phyloP scores from a whole-genome alignment of 208 protist species.

The Trypanosoma caninum region DNA sequence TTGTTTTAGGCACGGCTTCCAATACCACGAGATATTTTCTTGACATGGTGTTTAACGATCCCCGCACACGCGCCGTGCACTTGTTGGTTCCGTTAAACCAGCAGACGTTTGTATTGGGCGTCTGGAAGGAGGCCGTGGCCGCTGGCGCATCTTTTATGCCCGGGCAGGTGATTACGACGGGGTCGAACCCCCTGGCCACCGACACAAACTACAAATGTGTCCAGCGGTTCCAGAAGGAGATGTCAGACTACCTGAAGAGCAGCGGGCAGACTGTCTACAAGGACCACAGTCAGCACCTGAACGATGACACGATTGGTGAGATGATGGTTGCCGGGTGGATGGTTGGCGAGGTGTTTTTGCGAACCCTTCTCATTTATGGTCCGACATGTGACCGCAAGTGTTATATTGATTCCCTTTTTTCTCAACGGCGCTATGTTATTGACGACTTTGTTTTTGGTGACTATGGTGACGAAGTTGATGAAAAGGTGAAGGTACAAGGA shows the following conservation, averaged over 20 bases:
- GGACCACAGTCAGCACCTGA: constrained; percentile 4
- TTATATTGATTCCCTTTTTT: constrained; percentile 28
- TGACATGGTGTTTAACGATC: constrained; percentile 18
- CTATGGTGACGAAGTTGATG: constrained; percentile 35
- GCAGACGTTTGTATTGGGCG: constrained; percentile 18
- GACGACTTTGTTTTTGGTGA: constrained; percentile 52
- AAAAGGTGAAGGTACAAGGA: constrained; percentile 17
- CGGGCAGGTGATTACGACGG: constrained; percentile 37
- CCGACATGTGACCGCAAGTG: constrained; percentile 10
- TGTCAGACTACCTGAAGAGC: constrained; percentile 32
- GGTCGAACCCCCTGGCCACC: constrained; percentile 29
- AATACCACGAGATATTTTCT: constrained; percentile 34
- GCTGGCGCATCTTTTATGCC: constrained; percentile 1
- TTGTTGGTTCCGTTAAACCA: constrained; percentile 27
- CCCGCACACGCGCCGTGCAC: constrained; percentile 25
- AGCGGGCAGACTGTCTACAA: constrained; percentile 22
- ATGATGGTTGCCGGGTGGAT: constrained; percentile 27
- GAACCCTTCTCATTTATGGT: neutral
- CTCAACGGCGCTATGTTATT: constrained; percentile 53
- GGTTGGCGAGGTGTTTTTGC: constrained; percentile 14
- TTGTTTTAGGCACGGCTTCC: constrained; percentile 28
- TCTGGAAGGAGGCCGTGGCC: constrained; percentile 1
- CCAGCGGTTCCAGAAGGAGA: constrained; percentile 30
- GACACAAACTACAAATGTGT: constrained; percentile 25
- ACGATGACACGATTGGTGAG: constrained; percentile 8